Evolutionary conservation across 441 rosid species (phyloP), one percentile per base, ranked within the genome.

Genomic region (Manihot esculenta): DNA sequence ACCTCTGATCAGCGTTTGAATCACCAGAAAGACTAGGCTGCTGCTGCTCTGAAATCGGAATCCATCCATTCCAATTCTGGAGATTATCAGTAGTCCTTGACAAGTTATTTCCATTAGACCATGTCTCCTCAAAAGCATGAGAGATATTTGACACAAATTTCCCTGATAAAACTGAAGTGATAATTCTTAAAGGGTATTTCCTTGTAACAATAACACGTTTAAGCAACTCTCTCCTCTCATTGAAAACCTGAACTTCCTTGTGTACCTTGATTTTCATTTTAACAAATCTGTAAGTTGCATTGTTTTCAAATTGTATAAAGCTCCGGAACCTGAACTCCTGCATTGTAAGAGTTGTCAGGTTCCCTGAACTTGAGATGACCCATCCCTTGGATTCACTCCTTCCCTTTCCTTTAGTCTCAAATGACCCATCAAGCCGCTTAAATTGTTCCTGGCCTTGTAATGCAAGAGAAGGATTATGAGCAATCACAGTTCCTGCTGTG

Each of bases 21-120:
- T 67, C 78, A 21, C 98, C 93, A 0, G 86, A 70, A 51, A 90
- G 78, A 71, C 85, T 86, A 44, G 27, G 64, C 48, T 78, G 49
- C 68, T 33, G 38, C 38, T 84, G 92, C 75, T 83, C 98, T 80
- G 74, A 76, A 64, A 86, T 84, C 79, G 83, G 73, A 84, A 92
- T 86, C 93, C 96, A 83, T 21, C 98, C 98, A 0, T 64, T 71
- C 2, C 89, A 86, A 38, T 64, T 76, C 83, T 89, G 92, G 35
- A 54, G 64, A 49, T 83, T 89, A 51, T 53, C 14, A 69, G 82
- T 53, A 23, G 51, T 53, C 12, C 38, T 33, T 18, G 59, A 33
- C 11, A 61, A 24, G 33, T 55, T 55, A 10, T 68, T 78, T 14
- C 89, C 92, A 51, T 65, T 23, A 5, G 50, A 61, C 47, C 64